Conservation (phyloP, 23 red algal genomes). For the Chondrus crispus region DNA sequence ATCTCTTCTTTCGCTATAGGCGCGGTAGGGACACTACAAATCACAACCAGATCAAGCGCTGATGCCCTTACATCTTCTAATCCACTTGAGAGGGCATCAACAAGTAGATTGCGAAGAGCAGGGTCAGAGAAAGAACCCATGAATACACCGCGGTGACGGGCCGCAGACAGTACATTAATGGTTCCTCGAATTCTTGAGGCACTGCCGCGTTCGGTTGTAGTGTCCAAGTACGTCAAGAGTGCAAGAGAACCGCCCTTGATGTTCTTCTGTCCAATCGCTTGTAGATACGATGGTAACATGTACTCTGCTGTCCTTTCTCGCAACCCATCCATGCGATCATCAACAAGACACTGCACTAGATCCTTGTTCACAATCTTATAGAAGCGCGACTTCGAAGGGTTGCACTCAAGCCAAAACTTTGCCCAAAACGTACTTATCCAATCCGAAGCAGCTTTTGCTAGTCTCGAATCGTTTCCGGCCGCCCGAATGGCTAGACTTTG, state of each 20-base stretch:
- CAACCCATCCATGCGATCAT: background rate
- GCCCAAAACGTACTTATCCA: conserved; percentile 30
- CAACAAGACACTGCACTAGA: background rate
- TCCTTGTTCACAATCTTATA: background rate
- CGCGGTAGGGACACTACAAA: conserved; percentile 13
- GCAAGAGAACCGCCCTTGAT: background rate
- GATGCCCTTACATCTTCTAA: conserved; percentile 30
- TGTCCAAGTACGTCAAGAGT: background rate
- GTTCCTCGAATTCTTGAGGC: background rate
- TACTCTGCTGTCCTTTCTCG: conserved; percentile 9
- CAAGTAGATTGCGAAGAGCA: background rate
- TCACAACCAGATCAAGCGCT: conserved; percentile 31
- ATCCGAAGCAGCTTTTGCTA: conserved; percentile 29
- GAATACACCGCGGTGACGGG: conserved; percentile 6
- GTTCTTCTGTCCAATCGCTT: background rate
- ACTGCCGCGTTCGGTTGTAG: background rate
- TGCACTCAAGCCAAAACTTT: background rate
- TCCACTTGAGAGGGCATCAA: conserved; percentile 9
- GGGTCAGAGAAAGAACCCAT: conserved; percentile 34
- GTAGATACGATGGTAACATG: conserved; percentile 34
- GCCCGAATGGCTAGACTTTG: conserved; percentile 30
- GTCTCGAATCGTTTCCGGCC: background rate
- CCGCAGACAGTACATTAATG: conserved; percentile 31
- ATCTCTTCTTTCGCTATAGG: conserved; percentile 24
- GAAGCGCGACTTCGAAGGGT: background rate